Conservation (phyloP, 2,329 filamentous ascomycete genomes). For the Sphaerulina musiva region DNA sequence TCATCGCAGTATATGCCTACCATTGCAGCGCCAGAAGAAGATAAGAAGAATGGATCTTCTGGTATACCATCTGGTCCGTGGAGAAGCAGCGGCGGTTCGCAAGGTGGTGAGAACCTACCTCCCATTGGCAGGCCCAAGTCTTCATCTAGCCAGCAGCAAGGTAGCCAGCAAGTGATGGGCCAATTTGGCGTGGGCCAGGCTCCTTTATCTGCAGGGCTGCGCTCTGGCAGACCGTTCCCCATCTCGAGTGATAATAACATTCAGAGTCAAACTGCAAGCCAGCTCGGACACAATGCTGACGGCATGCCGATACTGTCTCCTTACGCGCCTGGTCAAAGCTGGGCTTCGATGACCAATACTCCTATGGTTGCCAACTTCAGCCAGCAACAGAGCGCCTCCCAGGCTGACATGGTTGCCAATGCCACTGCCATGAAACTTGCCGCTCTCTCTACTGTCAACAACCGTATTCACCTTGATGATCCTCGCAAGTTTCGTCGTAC, state of each 20-base stretch:
- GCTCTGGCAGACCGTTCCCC: constrained; percentile 69
- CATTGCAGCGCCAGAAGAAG: constrained; percentile 64
- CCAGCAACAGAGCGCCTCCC: constrained; percentile 51
- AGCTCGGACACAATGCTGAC: constrained; percentile 24
- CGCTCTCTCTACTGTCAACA: constrained; percentile 94
- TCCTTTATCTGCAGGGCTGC: constrained; percentile 64
- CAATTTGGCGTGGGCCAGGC: constrained; percentile 73
- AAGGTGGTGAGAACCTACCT: constrained; percentile 43
- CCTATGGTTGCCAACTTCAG: constrained; percentile 86
- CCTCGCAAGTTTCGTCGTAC: constrained; percentile 92
- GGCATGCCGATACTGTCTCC: constrained; percentile 78
- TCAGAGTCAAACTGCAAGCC: constrained; percentile 63
- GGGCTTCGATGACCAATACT: constrained; percentile 98
- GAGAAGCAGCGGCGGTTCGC: constrained; percentile 48
- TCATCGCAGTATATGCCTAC: constrained; percentile 62
- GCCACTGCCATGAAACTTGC: constrained; percentile 98
- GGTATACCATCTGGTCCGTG: constrained; percentile 75
- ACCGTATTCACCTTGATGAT: constrained; percentile 92
- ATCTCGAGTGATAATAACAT: constrained; percentile 62
- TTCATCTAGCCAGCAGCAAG: constrained; percentile 61
- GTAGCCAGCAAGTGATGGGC: constrained; percentile 60
- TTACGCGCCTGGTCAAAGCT: constrained; percentile 77
- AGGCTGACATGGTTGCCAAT: constrained; percentile 97
- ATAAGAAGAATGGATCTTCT: constrained; percentile 53
- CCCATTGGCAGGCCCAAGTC: constrained; percentile 65